Base-by-base conservation (phyloP, 2,329 filamentous ascomycete genomes). In the Hymenoscyphus scutula region DNA sequence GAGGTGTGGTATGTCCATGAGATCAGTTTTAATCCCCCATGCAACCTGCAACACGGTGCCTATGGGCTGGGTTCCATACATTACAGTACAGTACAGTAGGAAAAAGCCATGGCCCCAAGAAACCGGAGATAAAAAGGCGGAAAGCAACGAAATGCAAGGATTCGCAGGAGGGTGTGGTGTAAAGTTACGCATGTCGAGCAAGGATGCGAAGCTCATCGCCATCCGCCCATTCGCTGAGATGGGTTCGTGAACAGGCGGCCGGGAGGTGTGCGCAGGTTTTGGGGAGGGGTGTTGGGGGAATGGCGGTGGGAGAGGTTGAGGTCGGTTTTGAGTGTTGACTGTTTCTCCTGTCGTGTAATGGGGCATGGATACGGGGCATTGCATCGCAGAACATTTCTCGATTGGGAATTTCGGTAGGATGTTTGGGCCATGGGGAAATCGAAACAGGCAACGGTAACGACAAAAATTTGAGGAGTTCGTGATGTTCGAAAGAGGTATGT, bases 121-220 rank as follows among this genome's bases (percentile, higher is more conserved):
- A 17, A n/a, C 19, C 57, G 57, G 41, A 59, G 41, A 59, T 38
- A 59, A 59, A 59, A 59, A 59, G 57, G 57, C 57, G 57, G 57
- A 59, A 34, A 59, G 19, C 29, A 53, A 29, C 17, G 25, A 27
- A 38, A 34, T 10, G 11, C 57, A 59, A 23, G 41, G 57, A 45
- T 59, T 45, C 11, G 34, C 17, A n/a, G 5, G 41, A 53, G 41
- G 57, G 41, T 37, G 29, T 53, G 25, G 51, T 32, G 57, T 19
- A 53, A 34, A 30, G 56, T 58, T 45, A 38, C 34, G 23, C 56
- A 58, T 45, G 15, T 32, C 17, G 45, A 7, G 25, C 30, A 29
- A 45, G 57, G 41, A 5, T 37, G 8, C 17, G 23, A 45, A n/a
- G 29, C 41, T 27, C 23, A 11, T 19, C 15, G 38, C n/a, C n/a